These are phyloP conservation scores for Nephelium lappaceum DNA, from an alignment of 345 rosid species.

Conservation along the genomic window DNA sequence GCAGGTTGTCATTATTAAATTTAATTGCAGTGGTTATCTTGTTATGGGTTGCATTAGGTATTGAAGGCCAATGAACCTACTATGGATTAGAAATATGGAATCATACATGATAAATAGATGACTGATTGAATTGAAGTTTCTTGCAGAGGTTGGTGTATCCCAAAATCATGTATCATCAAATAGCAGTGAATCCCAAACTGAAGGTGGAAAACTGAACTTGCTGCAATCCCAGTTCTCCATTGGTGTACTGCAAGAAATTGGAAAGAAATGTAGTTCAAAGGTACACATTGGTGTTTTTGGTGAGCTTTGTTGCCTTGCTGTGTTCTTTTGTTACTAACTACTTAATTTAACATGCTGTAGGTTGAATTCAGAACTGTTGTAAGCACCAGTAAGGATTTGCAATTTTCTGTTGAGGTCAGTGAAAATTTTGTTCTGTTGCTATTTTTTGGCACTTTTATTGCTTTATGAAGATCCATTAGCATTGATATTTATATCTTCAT, in stretches of 20 bases:
- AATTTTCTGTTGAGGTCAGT: conserved; percentile 95
- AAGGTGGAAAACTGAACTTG: conserved; percentile 63
- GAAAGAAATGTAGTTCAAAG: conserved; percentile 87
- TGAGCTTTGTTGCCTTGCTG: conserved; percentile 9
- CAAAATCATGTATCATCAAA: conserved; percentile 51
- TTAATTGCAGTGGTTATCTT: not conserved
- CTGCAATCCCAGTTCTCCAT: conserved; percentile 67
- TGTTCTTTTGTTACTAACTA: conserved; percentile 15
- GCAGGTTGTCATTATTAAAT: not conserved
- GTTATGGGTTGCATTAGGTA: not conserved
- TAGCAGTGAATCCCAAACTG: conserved; percentile 57
- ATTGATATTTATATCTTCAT: not conserved
- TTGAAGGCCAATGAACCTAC: not conserved
- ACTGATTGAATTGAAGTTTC: conserved; percentile 35
- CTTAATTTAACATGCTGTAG: conserved; percentile 41
- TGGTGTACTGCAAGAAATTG: conserved; percentile 90
- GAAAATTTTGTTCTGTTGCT: conserved; percentile 1
- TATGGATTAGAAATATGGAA: not conserved
- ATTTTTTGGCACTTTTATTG: not conserved
- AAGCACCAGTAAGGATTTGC: conserved; percentile 89
- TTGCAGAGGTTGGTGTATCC: conserved; percentile 61
- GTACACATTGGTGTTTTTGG: conserved; percentile 33
- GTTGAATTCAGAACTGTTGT: conserved; percentile 83
- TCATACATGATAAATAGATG: conserved; percentile 10
- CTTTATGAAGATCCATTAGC: not conserved